These are phyloP conservation scores for Breynia disticha DNA, from an alignment of 441 rosid genomes.

Conservation along the genomic window DNA sequence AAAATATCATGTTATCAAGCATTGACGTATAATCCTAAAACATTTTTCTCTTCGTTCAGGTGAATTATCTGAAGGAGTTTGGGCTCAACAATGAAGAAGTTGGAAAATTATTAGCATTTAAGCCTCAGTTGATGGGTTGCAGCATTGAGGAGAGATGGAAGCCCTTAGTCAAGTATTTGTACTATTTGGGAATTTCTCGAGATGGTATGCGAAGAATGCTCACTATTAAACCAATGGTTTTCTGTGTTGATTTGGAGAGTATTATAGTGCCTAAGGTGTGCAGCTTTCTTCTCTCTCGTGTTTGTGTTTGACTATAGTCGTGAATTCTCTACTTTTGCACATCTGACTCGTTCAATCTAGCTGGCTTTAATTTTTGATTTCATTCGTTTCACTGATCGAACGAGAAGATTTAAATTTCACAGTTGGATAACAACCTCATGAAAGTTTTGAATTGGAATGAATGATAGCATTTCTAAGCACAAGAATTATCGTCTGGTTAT, in stretches of 20 bases:
- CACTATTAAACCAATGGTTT: conserved; percentile 65
- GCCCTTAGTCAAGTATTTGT: conserved; percentile 74
- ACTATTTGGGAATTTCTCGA: conserved; percentile 73
- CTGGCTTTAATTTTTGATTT: background rate
- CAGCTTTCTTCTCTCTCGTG: conserved; percentile 1
- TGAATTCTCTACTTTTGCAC: background rate
- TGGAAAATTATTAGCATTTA: conserved; percentile 72
- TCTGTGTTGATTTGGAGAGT: conserved; percentile 63
- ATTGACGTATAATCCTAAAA: background rate
- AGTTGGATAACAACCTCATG: background rate
- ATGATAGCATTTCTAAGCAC: background rate
- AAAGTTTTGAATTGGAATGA: background rate
- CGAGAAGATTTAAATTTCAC: background rate
- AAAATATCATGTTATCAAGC: background rate
- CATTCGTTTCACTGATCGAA: background rate
- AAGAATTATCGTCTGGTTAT: background rate
- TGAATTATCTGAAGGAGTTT: conserved; percentile 72
- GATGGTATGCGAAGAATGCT: conserved; percentile 90
- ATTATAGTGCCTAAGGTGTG: conserved; percentile 67
- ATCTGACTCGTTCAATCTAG: background rate
- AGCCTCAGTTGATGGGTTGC: conserved; percentile 78
- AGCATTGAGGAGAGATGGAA: conserved; percentile 80
- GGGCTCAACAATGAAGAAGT: conserved; percentile 64
- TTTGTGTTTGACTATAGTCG: background rate
- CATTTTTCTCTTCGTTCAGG: conserved; percentile 30